A percentile compares a stretch with the other conserved stretches of the same genome.
phyloP scores from a whole-genome alignment of 768 basidiomycete species.

The Imleria badia region DNA sequence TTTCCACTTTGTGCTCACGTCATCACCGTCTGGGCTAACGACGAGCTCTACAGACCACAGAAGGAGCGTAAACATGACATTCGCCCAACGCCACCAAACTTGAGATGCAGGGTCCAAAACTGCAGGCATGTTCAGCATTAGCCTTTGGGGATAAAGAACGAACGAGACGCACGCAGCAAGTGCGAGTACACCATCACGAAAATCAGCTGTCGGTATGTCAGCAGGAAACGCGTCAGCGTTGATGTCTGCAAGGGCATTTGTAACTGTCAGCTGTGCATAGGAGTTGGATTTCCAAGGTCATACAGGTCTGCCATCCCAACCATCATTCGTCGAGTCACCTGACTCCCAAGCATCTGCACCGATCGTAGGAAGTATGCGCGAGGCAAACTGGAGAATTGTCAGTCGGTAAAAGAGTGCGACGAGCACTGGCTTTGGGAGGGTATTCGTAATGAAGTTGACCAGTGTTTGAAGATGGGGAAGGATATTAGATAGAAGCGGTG shows the following conservation, averaged over 20 bases:
- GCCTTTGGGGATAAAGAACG: background rate
- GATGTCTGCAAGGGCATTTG: slow-evolving; percentile 56
- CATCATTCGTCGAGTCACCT: slow-evolving; percentile 59
- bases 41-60: slow-evolving; percentile 83
- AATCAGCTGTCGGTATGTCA: slow-evolving; percentile 82
- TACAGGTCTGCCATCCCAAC: slow-evolving; percentile 74
- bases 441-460: slow-evolving; percentile 79
- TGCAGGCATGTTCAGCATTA: slow-evolving; percentile 28
- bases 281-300: slow-evolving; percentile 3
- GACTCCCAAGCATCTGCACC: slow-evolving; percentile 78
- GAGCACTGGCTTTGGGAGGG: slow-evolving; percentile 81
- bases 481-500: slow-evolving; percentile 75
- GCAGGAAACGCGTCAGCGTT: slow-evolving; percentile 65
- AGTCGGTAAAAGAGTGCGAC: slow-evolving; percentile 78
- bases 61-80: slow-evolving; percentile 81
- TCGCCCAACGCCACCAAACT: slow-evolving; percentile 93
- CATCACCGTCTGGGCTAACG: slow-evolving; percentile 76
- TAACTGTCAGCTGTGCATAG: slow-evolving; percentile 9
- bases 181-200: slow-evolving; percentile 89
- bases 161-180: slow-evolving; percentile 60
- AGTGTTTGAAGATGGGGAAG: slow-evolving; percentile 79
- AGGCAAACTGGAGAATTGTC: slow-evolving; percentile 77
- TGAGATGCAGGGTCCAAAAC: slow-evolving; percentile 89
- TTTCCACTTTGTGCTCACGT: slow-evolving; percentile 70
- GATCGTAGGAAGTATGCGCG: slow-evolving; percentile 80